Percentiles rank a stretch among this genome's conserved stretches.
These are phyloP conservation scores for Candida chilensis DNA, from an alignment of 805 yeast genomes.

Conservation along the genomic window DNA sequence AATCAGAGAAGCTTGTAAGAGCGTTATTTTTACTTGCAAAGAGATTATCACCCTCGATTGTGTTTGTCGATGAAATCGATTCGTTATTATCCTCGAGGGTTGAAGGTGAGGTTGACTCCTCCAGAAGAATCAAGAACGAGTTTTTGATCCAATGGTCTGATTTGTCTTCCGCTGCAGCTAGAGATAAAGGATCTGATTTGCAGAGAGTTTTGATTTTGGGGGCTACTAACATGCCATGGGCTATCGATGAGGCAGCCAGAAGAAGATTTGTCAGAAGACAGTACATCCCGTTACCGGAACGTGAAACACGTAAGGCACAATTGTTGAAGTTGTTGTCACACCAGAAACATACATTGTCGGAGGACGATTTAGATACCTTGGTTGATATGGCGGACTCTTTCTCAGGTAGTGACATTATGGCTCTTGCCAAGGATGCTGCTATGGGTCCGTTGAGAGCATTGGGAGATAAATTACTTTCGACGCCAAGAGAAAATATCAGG, in stretches of 20 bases:
- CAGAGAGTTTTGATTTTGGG: slow-evolving; percentile 83
- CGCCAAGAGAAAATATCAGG: slow-evolving; percentile 68
- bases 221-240: slow-evolving; percentile 96
- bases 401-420: slow-evolving; percentile 92
- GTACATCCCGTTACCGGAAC: slow-evolving; percentile 90
- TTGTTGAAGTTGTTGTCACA: slow-evolving; percentile 54
- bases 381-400: slow-evolving; percentile 67
- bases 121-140: slow-evolving; percentile 86
- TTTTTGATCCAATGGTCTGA: slow-evolving; percentile 94
- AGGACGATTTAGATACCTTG: slow-evolving; percentile 51
- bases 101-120: slow-evolving; percentile 77
- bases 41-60: slow-evolving; percentile 84
- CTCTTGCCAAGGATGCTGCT: slow-evolving; percentile 93
- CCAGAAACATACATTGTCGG: slow-evolving; percentile 64
- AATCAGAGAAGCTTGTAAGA: slow-evolving; percentile 85
- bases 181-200: slow-evolving; percentile 39
- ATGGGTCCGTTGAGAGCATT: slow-evolving; percentile 92
- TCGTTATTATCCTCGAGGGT: slow-evolving; percentile 74
- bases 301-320: slow-evolving; percentile 69
- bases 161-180: slow-evolving; percentile 75
- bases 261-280: slow-evolving; percentile 87
- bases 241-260: slow-evolving; percentile 93
- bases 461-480: slow-evolving; percentile 71
- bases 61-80: slow-evolving; percentile 94
- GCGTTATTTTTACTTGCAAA: slow-evolving; percentile 82